Percentiles rank a stretch among this genome's conserved stretches.
Evolutionary conservation across 768 basidiomycete species (phyloP).

Genomic region (Leccinum sublutescens): DNA sequence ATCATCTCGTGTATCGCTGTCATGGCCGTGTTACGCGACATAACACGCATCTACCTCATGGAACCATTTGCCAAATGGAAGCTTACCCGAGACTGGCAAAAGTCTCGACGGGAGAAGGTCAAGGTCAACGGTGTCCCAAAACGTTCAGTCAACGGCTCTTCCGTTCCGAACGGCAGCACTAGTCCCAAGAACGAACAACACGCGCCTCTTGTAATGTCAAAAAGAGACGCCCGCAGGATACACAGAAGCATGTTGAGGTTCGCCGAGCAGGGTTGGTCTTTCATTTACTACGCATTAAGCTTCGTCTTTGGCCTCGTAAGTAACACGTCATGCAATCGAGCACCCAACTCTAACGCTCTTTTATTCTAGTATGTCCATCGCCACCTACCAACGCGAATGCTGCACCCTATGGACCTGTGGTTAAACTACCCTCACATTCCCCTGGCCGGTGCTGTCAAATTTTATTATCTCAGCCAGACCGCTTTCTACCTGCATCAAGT

Average conservation of each 20-base stretch:
- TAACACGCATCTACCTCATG: conserved; percentile 66
- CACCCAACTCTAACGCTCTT: conserved; percentile 6
- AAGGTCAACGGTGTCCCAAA: conserved; percentile 29
- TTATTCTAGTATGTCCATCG: conserved; percentile 71
- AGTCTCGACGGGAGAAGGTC: conserved; percentile 19
- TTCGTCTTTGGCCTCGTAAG: conserved; percentile 82
- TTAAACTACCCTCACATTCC: conserved; percentile 78
- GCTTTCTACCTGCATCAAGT: conserved; percentile 93
- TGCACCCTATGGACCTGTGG: conserved; percentile 73
- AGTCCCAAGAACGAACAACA: conserved; percentile 24
- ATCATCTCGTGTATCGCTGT: conserved; percentile 78
- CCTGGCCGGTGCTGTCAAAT: conserved; percentile 78
- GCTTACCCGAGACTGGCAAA: conserved; percentile 53
- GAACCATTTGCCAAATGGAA: conserved; percentile 82
- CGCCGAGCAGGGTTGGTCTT: conserved; percentile 93
- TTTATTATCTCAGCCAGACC: conserved; percentile 83
- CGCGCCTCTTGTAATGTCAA: conserved; percentile 21
- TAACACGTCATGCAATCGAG: conserved; percentile 24
- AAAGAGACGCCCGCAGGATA: conserved; percentile 56
- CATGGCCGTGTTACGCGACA: conserved; percentile 87
- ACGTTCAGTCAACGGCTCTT: conserved; percentile 21
- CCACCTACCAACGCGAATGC: conserved; percentile 62
- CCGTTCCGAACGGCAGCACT: conserved; percentile 31
- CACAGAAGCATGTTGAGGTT: conserved; percentile 80
- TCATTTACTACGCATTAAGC: conserved; percentile 74